These are phyloP conservation scores for Leptographium wingfieldii DNA, from an alignment of 2,329 filamentous ascomycete species.

Conservation along the genomic window DNA sequence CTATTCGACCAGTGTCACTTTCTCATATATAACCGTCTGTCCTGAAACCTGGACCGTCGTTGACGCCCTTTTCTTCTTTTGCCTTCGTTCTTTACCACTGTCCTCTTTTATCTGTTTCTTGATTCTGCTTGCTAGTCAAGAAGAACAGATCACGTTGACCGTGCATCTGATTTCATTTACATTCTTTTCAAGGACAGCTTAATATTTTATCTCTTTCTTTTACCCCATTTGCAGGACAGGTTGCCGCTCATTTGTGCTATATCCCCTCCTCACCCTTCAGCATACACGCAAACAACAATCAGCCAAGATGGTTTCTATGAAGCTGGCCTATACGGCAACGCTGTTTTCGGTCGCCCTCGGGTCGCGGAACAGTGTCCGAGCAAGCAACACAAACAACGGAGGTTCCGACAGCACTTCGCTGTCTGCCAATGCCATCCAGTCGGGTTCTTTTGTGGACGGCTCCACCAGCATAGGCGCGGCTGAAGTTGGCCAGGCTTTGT, in stretches of 20 bases:
- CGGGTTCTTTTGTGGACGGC: conserved; percentile 22
- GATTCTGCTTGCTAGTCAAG: conserved; percentile 17
- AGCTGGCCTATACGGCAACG: conserved; percentile 17
- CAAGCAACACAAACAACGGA: conserved; percentile 8
- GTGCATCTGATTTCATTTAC: conserved; percentile 15
- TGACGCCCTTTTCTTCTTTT: conserved; percentile 5
- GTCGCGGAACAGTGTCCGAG: conserved; percentile 12
- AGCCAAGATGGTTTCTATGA: conserved; percentile 17
- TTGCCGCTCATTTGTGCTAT: conserved; percentile 8
- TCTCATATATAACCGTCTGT: conserved; percentile 9
- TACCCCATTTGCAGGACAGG: conserved; percentile 1
- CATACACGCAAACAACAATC: neutral
- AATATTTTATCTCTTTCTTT: conserved; percentile 7
- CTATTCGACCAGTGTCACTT: conserved; percentile 1
- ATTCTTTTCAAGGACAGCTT: conserved; percentile 10
- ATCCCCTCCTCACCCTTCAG: neutral
- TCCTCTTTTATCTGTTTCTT: conserved; percentile 9
- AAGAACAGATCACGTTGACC: conserved; percentile 21
- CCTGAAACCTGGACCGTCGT: conserved; percentile 5
- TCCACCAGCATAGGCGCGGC: conserved; percentile 17
- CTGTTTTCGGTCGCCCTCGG: conserved; percentile 16
- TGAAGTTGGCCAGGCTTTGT: conserved; percentile 17
- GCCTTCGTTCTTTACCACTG: conserved; percentile 6
- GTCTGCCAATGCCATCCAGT: conserved; percentile 18
- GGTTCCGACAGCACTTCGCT: conserved; percentile 19